A percentile compares a stretch with the other conserved stretches of the same genome.
Evolutionary conservation across 225 moss, liverwort and hornwort genomes (phyloP).

Genomic region (Climacium dendroides): DNA sequence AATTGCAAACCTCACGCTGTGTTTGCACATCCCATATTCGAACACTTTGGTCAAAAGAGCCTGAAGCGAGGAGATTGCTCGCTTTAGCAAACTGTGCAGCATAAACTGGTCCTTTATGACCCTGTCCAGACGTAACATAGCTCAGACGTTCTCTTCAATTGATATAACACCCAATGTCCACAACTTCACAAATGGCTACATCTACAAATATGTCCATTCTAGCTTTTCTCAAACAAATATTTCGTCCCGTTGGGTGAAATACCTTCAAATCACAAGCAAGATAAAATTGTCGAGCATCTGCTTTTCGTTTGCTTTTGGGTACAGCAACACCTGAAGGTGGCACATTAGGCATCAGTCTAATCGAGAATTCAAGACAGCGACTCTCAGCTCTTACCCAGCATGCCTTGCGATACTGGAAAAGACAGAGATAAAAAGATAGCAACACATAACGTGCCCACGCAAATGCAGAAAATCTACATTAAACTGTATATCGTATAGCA

Average conservation of each 20-base stretch:
- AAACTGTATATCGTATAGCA: neutral
- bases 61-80: slow-evolving; percentile 76
- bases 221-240: neutral
- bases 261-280: slow-evolving; percentile 85
- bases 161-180: neutral
- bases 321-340: slow-evolving; percentile 47
- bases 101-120: slow-evolving; percentile 86
- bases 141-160: neutral
- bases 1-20: slow-evolving; percentile 56
- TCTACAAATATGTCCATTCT: neutral
- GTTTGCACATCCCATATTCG: slow-evolving; percentile 89
- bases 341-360: neutral
- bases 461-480: neutral
- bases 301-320: slow-evolving; percentile 61
- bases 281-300: slow-evolving; percentile 77
- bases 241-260: neutral
- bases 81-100: slow-evolving; percentile 81
- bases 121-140: slow-evolving; percentile 28
- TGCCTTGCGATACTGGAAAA: neutral
- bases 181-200: neutral
- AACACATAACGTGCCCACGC: neutral
- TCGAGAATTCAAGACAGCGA: neutral
- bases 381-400: neutral
- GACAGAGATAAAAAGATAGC: neutral
- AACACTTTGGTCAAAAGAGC: slow-evolving; percentile 85